Evolutionary conservation across 306 rosid species (phyloP).

Genomic region (Cucumis sativus): Cucumber_9930_V3 NC_026660.2:24181501-24182000

Average conservation of each 20-base stretch:
- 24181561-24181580: slow-evolving; percentile 81
- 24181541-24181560: slow-evolving; percentile 78
- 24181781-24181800: neutral
- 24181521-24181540: slow-evolving; percentile 83
- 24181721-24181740: too few relatives aligned
- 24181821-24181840: neutral
- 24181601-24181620: slow-evolving; percentile 9
- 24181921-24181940: neutral
- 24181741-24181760: too few relatives aligned
- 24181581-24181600: slow-evolving; percentile 67
- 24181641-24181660: neutral
- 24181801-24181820: neutral
- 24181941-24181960: neutral
- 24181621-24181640: neutral
- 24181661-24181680: neutral
- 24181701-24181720: too few relatives aligned
- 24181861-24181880: neutral
- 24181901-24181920: neutral
- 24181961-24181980: neutral
- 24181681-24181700: neutral
- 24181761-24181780: too few relatives aligned
- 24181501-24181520: slow-evolving; percentile 39
- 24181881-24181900: neutral
- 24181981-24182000: neutral
- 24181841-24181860: neutral